Conservation (phyloP, 305 asterid genomes). For the Rubia balearica region DNA sequence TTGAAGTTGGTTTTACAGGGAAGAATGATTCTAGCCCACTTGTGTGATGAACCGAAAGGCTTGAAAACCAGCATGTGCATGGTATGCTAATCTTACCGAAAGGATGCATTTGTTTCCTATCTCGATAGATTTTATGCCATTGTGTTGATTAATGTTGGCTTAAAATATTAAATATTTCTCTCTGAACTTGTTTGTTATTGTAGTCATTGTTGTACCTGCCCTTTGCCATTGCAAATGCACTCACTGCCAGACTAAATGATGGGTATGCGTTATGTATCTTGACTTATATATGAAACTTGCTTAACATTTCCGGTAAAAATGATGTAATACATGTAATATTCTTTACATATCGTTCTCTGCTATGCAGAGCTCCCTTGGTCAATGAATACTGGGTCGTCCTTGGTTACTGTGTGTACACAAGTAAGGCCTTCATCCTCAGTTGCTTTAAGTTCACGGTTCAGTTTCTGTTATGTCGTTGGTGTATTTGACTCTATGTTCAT, state of each 20-base stretch:
- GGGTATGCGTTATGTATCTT: slow-evolving; percentile 45
- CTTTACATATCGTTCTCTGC: neutral
- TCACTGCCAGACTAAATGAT: slow-evolving; percentile 81
- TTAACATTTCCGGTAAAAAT: slow-evolving; percentile 8
- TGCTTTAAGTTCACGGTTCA: neutral
- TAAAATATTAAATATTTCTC: neutral
- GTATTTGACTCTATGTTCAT: neutral
- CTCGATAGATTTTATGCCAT: neutral
- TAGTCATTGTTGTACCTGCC: slow-evolving; percentile 89
- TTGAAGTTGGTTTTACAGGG: slow-evolving; percentile 53
- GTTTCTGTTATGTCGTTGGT: neutral
- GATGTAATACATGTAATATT: neutral
- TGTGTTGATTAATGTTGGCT: neutral
- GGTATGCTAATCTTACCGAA: slow-evolving; percentile 39
- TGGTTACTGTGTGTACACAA: slow-evolving; percentile 61
- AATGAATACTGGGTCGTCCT: slow-evolving; percentile 81
- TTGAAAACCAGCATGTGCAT: slow-evolving; percentile 91
- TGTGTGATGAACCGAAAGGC: slow-evolving; percentile 98
- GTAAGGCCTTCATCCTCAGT: slow-evolving; percentile 26
- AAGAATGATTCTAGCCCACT: slow-evolving; percentile 85
- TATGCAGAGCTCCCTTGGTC: slow-evolving; percentile 72
- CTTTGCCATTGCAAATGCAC: slow-evolving; percentile 79
- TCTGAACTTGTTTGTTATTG: slow-evolving; percentile 14
- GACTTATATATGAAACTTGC: neutral
- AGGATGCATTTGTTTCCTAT: neutral